Percentiles rank a stretch among this genome's conserved stretches.
These are phyloP conservation scores for Trichoderma sp. DNA, from an alignment of 2,329 filamentous ascomycete species.

Conservation along the genomic window DNA sequence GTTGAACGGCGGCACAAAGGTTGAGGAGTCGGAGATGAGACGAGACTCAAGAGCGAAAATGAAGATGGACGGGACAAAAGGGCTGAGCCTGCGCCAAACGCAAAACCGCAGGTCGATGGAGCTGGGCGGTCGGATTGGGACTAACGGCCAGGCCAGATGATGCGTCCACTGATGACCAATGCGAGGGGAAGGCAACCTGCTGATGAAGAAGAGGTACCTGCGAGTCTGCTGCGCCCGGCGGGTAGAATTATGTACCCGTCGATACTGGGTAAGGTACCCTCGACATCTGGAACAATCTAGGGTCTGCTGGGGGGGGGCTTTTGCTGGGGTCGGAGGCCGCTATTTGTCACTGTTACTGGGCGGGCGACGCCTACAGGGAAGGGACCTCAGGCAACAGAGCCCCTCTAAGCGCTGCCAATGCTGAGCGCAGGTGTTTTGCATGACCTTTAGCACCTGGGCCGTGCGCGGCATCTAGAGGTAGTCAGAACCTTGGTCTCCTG, in stretches of 20 bases:
- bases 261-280: background rate
- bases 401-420: conserved; percentile 6
- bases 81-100: conserved; percentile 2
- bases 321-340: conserved; percentile 11
- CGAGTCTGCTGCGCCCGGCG: background rate
- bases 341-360: background rate
- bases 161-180: conserved; percentile 28
- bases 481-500: background rate
- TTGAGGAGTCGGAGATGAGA: conserved; percentile 18
- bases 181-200: conserved; percentile 25
- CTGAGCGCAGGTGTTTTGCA: conserved; percentile 19
- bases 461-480: background rate
- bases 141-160: conserved; percentile 16
- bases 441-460: conserved; percentile 3
- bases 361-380: background rate
- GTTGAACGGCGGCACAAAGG: background rate
- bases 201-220: conserved; percentile 16
- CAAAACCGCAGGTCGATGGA: conserved; percentile 16
- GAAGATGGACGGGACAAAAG: background rate
- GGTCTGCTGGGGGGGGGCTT: conserved; percentile 13
- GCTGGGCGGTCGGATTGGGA: conserved; percentile 9
- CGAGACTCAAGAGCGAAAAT: background rate
- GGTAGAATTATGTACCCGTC: background rate
- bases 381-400: conserved; percentile 16
- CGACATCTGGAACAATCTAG: conserved; percentile 24